Base-by-base conservation (phyloP, 345 rosid species). In the Populus nigra region DNA sequence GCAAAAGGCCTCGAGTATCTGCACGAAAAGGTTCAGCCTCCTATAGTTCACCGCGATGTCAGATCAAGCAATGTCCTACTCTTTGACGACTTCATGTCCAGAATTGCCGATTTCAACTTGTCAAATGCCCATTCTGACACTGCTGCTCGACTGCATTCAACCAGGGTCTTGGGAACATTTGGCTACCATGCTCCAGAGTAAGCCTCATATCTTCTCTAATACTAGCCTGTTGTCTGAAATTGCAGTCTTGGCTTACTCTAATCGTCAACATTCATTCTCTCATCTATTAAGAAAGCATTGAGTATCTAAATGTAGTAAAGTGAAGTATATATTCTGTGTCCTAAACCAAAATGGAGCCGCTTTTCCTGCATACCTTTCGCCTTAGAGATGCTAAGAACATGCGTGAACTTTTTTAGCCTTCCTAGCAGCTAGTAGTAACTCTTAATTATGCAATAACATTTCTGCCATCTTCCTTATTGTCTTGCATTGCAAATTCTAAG, bases 101-200 rank as follows among this genome's bases (percentile, higher is more conserved):
- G 94, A 86, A 90, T 96, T 68, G 98, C 97, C 0, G 98, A 96
- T 87, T 96, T 96, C 84, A 96, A 90, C 87, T 78, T 92, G 86
- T 88, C 98, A 50, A 96, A 84, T 74, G 97, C 91, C 49, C 88
- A 97, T 13, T 92, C 99, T 4, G 99, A 96, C 65, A 87, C 96
- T 0, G 92, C 97, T 16, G 98, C 98, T 23, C 90, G 98, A 43
- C 88, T 96, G 83, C 99, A 96, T 76, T 94, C 98, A 0, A 96
- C 99, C 47, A 88, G 99, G 78, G 98, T 96, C 75, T 81, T 94
- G 85, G 99, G 99, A 78, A 96, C 99, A 29, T 96, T 96, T 50
- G 99, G 99, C 17, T 96, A 96, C 85, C 99, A 96, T 83, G 99
- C 99, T 72, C 99, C 99, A 10, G 99, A 96, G 99, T 93, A 88